These are phyloP conservation scores for Tuber umbilicatum DNA, from an alignment of 495 filamentous ascomycete species.

Conservation along the genomic window DNA sequence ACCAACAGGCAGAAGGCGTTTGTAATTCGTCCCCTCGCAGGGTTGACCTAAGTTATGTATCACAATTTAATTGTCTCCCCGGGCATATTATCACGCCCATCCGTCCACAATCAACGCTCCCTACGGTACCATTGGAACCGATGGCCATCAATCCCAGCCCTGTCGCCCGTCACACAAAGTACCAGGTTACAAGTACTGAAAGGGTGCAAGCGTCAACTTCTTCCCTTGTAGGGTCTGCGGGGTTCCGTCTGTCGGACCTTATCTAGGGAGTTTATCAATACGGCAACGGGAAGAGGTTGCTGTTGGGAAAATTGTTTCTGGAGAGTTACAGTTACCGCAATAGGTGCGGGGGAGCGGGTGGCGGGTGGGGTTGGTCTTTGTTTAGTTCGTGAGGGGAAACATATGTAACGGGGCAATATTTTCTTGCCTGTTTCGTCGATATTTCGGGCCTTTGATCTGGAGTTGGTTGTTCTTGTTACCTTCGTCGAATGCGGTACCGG, in stretches of 20 bases:
- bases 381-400: background rate
- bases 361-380: background rate
- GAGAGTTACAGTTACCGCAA: background rate
- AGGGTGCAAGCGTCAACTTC: background rate
- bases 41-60: background rate
- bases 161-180: background rate
- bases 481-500: background rate
- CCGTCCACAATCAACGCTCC: background rate
- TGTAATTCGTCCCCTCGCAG: background rate
- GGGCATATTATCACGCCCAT: background rate
- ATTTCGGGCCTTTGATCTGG: background rate
- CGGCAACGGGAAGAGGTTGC: background rate
- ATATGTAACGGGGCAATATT: background rate
- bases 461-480: background rate
- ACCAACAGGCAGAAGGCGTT: background rate
- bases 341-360: background rate
- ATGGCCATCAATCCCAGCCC: background rate
- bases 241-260: background rate
- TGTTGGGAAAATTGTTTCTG: background rate
- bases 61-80: background rate
- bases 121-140: background rate
- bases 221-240: background rate
- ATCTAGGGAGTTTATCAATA: background rate
- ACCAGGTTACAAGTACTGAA: background rate
- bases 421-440: background rate